phyloP scores from a whole-genome alignment of 306 rosid genomes.

The Cicer judaicum region DNA sequence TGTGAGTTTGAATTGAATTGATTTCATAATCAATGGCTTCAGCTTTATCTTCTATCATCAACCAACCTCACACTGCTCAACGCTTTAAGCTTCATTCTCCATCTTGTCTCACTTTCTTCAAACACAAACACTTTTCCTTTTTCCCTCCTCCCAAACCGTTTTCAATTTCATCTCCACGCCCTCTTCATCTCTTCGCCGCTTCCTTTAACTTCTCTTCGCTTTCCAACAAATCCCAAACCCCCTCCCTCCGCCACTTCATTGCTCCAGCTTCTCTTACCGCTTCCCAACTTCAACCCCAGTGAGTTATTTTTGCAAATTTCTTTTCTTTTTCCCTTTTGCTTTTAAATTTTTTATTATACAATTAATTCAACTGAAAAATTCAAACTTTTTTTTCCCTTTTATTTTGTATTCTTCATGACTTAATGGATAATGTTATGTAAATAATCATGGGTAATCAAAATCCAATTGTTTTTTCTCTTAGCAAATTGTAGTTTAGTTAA shows the following conservation, averaged over 20 bases:
- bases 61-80: constrained; percentile 57
- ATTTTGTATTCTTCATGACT: too few relatives aligned
- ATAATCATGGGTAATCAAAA: too few relatives aligned
- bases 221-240: constrained; percentile 45
- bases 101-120: constrained; percentile 45
- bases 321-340: background rate
- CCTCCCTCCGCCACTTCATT: constrained; percentile 56
- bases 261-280: constrained; percentile 64
- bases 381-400: too few relatives aligned
- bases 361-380: too few relatives aligned
- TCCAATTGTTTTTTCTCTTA: background rate
- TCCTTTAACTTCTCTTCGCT: constrained; percentile 52
- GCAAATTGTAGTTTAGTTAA: constrained; percentile 9
- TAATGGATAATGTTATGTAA: too few relatives aligned
- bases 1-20: constrained; percentile 15
- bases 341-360: background rate
- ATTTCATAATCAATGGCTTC: constrained; percentile 53
- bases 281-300: constrained; percentile 62
- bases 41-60: constrained; percentile 60
- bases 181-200: constrained; percentile 31
- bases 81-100: constrained; percentile 57
- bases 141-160: constrained; percentile 34
- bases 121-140: constrained; percentile 25
- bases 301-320: constrained; percentile 29
- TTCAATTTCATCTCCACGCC: constrained; percentile 25